phyloP scores from a whole-genome alignment of 306 rosid genomes.

The Lathyrus oleraceus region DNA sequence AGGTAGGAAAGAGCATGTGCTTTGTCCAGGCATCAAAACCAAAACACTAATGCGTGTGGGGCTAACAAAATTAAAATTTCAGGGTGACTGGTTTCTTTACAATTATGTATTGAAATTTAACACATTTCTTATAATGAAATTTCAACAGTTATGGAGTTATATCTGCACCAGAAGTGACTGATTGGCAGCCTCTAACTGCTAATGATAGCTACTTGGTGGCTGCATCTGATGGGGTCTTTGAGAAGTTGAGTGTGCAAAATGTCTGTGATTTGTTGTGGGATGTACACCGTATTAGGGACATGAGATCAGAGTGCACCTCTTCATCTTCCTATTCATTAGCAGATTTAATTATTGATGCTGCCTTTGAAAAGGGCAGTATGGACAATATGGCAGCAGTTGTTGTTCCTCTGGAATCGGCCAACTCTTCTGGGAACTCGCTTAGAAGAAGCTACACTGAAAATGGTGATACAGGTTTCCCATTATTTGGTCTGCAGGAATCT shows the following conservation, averaged over 20 bases:
- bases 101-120: slow-evolving; percentile 36
- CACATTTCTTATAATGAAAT: slow-evolving; percentile 36
- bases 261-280: slow-evolving; percentile 96
- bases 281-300: slow-evolving; percentile 41
- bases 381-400: slow-evolving; percentile 89
- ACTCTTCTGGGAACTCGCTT: slow-evolving; percentile 38
- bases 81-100: slow-evolving; percentile 35
- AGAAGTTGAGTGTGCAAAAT: slow-evolving; percentile 79
- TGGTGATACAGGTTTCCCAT: slow-evolving; percentile 42
- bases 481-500: slow-evolving; percentile 44
- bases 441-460: slow-evolving; percentile 49
- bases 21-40: slow-evolving; percentile 15
- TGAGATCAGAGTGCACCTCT: slow-evolving; percentile 52
- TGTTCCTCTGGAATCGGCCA: slow-evolving; percentile 67
- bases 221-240: slow-evolving; percentile 93
- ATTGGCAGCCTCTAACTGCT: slow-evolving; percentile 76
- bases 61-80: slow-evolving; percentile 17
- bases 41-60: neutral
- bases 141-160: slow-evolving; percentile 75
- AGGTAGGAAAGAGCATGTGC: slow-evolving; percentile 9
- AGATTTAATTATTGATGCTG: slow-evolving; percentile 70
- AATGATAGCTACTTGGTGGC: slow-evolving; percentile 95
- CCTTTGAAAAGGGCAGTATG: slow-evolving; percentile 78
- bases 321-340: slow-evolving; percentile 76
- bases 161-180: slow-evolving; percentile 93